A percentile compares a stretch with the other conserved stretches of the same genome.
Evolutionary conservation across 2,329 filamentous ascomycete species (phyloP).

Genomic region (Colletotrichum costaricense): DNA sequence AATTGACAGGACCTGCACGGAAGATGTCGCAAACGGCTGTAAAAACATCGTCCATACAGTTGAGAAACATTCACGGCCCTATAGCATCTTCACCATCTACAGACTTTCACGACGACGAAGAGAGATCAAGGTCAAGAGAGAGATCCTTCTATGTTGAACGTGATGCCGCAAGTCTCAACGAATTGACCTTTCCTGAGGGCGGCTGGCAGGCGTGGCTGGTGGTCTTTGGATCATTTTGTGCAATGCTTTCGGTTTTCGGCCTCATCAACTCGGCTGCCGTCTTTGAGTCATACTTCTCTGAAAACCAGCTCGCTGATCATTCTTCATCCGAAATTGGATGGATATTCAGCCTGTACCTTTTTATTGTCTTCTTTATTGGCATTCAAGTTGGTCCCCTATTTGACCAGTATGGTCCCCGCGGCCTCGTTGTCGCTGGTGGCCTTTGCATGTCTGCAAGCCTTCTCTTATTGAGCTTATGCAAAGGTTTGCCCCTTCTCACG

Average conservation of each 20-base stretch:
- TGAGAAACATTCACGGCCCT: neutral
- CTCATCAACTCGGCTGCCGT: constrained; percentile 81
- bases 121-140: neutral
- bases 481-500: constrained; percentile 48
- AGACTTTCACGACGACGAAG: neutral
- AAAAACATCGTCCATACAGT: constrained; percentile 7
- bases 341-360: constrained; percentile 87
- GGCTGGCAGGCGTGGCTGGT: constrained; percentile 79
- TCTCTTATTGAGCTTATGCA: constrained; percentile 76
- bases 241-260: constrained; percentile 77
- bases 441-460: constrained; percentile 70
- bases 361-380: constrained; percentile 84
- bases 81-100: neutral
- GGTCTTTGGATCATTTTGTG: constrained; percentile 80
- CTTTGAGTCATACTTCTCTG: constrained; percentile 81
- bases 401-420: constrained; percentile 77
- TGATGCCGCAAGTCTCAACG: neutral
- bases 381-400: constrained; percentile 87
- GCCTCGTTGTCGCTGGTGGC: constrained; percentile 74
- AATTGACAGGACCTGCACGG: too few species aligned
- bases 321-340: constrained; percentile 79
- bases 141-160: neutral
- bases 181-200: constrained; percentile 69
- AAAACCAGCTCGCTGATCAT: constrained; percentile 77
- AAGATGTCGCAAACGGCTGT: constrained; percentile 16